Evolutionary conservation across 208 protist genomes (phyloP), one percentile per base, ranked within the genome.

Genomic region (Leishmania lainsoni): DNA sequence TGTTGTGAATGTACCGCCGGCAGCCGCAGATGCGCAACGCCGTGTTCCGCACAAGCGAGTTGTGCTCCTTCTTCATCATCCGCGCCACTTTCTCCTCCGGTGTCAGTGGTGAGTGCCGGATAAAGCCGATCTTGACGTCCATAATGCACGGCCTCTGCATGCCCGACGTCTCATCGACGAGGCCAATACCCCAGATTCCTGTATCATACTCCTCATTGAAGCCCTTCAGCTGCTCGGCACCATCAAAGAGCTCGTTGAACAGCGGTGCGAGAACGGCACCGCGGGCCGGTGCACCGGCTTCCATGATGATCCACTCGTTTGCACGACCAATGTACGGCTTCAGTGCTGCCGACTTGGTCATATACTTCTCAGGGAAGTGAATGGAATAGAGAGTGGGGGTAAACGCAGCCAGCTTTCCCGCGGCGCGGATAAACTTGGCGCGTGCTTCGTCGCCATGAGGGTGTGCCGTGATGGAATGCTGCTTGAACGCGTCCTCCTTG

Each of bases 41-140:
- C 29, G 86, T 84, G 17, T 82, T 35, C 35, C 84, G 86, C 72
- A 90, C 75, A 8, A 93, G 76, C 35, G 82, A 85, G 32, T 84
- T 82, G 10, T 51, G 70, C 78, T 93, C 86, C 76, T 93, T 92
- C 49, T 80, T 81, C 65, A 79, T 59, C 69, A 93, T 91, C 45
- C 87, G 88, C 17, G 56, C 79, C 16, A 93, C 68, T 78, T 95
- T 97, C 26, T 83, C 88, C 22, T 61, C 70, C 29, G 86, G 81
- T 14, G 93, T 95, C n/a, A 92, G 74, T 12, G 90, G 93, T 3
- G 91, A 93, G 83, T 93, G 86, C 5, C 91, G 90, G n/a, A 91
- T 78, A 75, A 82, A 90, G 65, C 93, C 93, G 26, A 97, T 51
- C 80, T 97, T 97, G 52, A 95, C 70, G 75, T 97, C 93, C 83